Evolutionary conservation across 78 protist genomes (phyloP), one percentile per base, ranked within the genome.

Genomic region (Chrysochromulina parva): DNA sequence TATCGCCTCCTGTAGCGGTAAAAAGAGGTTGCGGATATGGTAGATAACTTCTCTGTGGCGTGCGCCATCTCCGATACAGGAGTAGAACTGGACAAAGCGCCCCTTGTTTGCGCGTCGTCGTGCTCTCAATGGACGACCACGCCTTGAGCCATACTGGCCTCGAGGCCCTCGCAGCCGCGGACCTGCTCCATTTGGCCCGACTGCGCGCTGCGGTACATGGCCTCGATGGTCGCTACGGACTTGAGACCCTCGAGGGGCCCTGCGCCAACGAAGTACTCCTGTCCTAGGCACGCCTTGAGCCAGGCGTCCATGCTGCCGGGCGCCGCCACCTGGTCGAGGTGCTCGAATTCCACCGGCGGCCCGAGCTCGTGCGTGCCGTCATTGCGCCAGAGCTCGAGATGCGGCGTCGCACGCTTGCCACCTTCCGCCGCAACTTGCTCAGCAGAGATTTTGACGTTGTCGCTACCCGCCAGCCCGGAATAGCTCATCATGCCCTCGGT

Each of bases 221-320:
- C 85, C 26, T 78, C 85, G 85, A 78, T 78, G 20, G 85, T 52
- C 3, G n/a, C 38, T 47, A 78, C 85, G 7, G 85, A 2, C 85
- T 53, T 78, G 58, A 53, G 65, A 1, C 85, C 85, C 85, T 53
- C 55, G 50, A 20, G 26, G 24, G 50, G 26, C 20, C 85, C 85
- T 2, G 78, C 78, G 78, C 78, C 78, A 38, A 13, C 16, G 48
- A 14, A 11, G 78, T 69, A 69, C 50, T 3, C 26, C 24, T 53
- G 26, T 16, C 59, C 85, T 55, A 22, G 60, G 85, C 85, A 78
- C 24, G 59, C 85, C 59, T 5, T 1, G 50, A 78, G 59, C 7
- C 48, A 78, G 50, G 85, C 85, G 47, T 78, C 47, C 24, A 78
- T 19, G 38, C 62, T 53, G 13, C 65, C 85, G 20, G 85, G 85